Evolutionary conservation across 2,329 filamentous ascomycete genomes (phyloP).

Genomic region (Spiromastix sp.): DNA sequence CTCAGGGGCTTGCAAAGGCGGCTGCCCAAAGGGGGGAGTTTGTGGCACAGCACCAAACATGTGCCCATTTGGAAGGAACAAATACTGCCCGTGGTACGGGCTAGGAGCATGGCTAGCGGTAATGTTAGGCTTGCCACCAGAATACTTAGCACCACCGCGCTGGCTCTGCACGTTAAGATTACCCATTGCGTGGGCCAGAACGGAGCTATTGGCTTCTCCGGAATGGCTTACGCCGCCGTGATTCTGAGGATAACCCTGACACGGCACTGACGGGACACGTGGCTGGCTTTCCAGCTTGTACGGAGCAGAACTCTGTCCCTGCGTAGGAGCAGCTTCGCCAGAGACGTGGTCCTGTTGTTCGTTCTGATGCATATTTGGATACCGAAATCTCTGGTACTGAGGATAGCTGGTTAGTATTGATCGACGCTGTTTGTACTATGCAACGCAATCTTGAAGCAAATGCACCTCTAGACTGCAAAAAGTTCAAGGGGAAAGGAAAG

Average conservation of each 20-base stretch:
- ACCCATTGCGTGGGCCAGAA: slow-evolving; percentile 17
- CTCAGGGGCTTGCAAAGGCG: slow-evolving; percentile 21
- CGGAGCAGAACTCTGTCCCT: slow-evolving; percentile 13
- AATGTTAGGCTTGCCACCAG: slow-evolving; percentile 17
- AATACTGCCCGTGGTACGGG: slow-evolving; percentile 14
- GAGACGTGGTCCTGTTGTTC: slow-evolving; percentile 16
- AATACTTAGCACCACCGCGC: slow-evolving; percentile 18
- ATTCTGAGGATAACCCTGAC: slow-evolving; percentile 15
- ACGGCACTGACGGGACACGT: slow-evolving; percentile 14
- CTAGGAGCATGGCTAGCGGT: slow-evolving; percentile 17
- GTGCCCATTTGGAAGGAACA: slow-evolving; percentile 23
- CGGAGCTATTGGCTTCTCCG: slow-evolving; percentile 13
- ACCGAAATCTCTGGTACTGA: slow-evolving; percentile 3
- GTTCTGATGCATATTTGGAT: slow-evolving; percentile 17
- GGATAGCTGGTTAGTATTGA: background rate
- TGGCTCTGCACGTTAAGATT: slow-evolving; percentile 21
- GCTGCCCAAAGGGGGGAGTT: slow-evolving; percentile 19
- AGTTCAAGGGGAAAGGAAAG: background rate
- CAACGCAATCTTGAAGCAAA: too few relatives aligned
- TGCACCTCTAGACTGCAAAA: too few relatives aligned
- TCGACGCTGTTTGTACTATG: too few relatives aligned
- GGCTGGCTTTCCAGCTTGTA: slow-evolving; percentile 18
- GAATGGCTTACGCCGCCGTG: slow-evolving; percentile 6
- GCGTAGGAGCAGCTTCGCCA: slow-evolving; percentile 15
- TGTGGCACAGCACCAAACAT: slow-evolving; percentile 23